Evolutionary conservation across 306 rosid genomes (phyloP).

Genomic region (Vigna trinervia): DNA sequence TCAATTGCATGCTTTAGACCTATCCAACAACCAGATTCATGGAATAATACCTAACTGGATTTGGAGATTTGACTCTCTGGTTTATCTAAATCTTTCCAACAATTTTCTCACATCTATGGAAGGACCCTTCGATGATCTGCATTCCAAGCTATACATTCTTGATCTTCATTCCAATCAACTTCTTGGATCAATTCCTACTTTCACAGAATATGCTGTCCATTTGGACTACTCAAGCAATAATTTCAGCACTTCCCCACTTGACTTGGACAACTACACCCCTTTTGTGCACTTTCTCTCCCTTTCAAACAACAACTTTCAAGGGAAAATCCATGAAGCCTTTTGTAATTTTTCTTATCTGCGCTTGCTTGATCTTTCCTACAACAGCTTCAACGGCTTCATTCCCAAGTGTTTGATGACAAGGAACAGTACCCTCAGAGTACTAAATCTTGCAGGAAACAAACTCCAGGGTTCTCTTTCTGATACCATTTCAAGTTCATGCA

Average conservation of each 20-base stretch:
- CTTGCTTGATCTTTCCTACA: conserved; percentile 52
- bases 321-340: conserved; percentile 29
- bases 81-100: conserved; percentile 55
- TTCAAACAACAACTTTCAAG: conserved; percentile 30
- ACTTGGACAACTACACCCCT: conserved; percentile 16
- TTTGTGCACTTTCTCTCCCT: neutral
- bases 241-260: conserved; percentile 39
- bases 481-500: conserved; percentile 23
- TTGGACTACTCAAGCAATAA: conserved; percentile 51
- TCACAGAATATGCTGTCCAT: neutral
- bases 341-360: conserved; percentile 29
- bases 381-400: conserved; percentile 34
- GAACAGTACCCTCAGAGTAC: neutral
- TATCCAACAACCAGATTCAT: conserved; percentile 51
- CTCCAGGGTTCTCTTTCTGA: conserved; percentile 35
- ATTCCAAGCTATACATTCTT: neutral
- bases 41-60: conserved; percentile 67
- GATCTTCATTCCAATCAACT: conserved; percentile 63
- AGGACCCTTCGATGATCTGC: conserved; percentile 27
- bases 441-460: conserved; percentile 41
- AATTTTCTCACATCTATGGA: conserved; percentile 47
- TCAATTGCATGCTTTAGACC: conserved; percentile 32
- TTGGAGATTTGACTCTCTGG: conserved; percentile 43
- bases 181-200: conserved; percentile 36
- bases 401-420: conserved; percentile 40